phyloP scores from a whole-genome alignment of 1,284 basidiomycete species.

The Wolfiporia cocos region DNA sequence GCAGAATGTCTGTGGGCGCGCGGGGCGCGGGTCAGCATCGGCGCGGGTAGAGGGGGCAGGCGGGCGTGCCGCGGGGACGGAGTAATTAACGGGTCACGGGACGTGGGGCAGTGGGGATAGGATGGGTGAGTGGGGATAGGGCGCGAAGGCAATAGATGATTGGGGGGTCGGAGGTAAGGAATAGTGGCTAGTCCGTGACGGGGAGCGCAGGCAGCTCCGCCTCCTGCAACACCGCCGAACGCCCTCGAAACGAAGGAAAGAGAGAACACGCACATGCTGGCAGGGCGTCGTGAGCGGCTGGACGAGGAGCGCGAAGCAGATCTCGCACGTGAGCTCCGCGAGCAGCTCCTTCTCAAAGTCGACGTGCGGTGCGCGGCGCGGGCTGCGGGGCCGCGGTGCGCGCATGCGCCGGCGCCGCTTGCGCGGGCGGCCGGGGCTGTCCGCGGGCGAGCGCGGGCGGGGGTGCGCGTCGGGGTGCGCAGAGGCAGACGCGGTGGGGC shows the following conservation, averaged over 20 bases:
- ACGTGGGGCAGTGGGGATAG: no score
- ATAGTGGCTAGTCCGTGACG: no score
- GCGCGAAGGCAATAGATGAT: background rate
- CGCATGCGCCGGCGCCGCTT: conserved; percentile 19
- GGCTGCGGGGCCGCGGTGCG: conserved; percentile 6
- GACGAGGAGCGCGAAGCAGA: conserved; percentile 82
- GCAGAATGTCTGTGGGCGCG: conserved; percentile 76
- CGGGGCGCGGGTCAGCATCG: conserved; percentile 3
- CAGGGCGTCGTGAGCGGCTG: conserved; percentile 91
- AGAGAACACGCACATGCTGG: conserved; percentile 67
- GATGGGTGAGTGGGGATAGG: background rate
- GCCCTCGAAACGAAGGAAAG: background rate
- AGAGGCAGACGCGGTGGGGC: background rate
- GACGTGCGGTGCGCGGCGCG: conserved; percentile 17
- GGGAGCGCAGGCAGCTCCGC: no score
- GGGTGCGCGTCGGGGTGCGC: conserved; percentile 3
- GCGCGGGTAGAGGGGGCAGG: background rate
- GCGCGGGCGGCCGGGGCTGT: conserved; percentile 9
- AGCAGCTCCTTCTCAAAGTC: conserved; percentile 68
- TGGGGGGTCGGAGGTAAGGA: background rate
- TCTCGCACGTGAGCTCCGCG: conserved; percentile 80
- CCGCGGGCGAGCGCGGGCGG: conserved; percentile 4
- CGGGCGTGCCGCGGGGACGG: background rate
- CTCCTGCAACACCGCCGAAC: no score
- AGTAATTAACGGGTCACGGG: background rate